Conservation (phyloP, 106 monocot species). For the Allium sativum region DNA sequence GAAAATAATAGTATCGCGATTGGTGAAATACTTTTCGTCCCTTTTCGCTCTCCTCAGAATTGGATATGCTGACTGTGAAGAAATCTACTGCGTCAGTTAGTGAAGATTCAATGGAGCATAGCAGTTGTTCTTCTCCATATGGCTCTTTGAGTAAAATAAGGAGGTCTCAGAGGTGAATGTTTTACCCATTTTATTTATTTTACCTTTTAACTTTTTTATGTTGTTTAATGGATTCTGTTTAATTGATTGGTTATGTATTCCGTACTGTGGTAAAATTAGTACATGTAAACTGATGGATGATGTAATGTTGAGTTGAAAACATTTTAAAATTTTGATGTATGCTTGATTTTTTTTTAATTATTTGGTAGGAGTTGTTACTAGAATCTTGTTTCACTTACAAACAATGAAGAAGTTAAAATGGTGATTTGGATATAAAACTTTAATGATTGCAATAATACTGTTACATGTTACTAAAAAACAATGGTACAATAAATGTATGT, state of each 20-base stretch:
- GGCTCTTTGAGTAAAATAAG: neutral
- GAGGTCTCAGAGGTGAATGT: slow-evolving; percentile 10
- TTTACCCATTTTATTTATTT: neutral
- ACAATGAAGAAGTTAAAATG: slow-evolving; percentile 2
- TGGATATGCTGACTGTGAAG: slow-evolving; percentile 4
- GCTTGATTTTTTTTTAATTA: neutral
- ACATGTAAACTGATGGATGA: neutral
- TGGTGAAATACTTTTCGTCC: neutral
- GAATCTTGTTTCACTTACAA: neutral
- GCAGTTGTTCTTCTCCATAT: neutral
- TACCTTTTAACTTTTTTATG: neutral
- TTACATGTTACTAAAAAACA: neutral
- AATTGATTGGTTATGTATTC: neutral
- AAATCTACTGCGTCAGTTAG: neutral
- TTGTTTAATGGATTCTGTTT: neutral
- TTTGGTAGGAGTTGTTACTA: slow-evolving; percentile 8
- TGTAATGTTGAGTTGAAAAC: neutral
- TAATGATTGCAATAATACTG: neutral
- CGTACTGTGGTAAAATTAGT: neutral
- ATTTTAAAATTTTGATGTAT: too few relatives aligned
- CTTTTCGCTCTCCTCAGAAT: neutral
- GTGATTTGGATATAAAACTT: neutral
- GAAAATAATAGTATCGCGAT: neutral
- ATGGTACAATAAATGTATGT: slow-evolving; percentile 4
- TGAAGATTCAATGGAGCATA: neutral